Base-by-base conservation (phyloP, 768 basidiomycete genomes). In the Pulveroboletus sp. region DNA sequence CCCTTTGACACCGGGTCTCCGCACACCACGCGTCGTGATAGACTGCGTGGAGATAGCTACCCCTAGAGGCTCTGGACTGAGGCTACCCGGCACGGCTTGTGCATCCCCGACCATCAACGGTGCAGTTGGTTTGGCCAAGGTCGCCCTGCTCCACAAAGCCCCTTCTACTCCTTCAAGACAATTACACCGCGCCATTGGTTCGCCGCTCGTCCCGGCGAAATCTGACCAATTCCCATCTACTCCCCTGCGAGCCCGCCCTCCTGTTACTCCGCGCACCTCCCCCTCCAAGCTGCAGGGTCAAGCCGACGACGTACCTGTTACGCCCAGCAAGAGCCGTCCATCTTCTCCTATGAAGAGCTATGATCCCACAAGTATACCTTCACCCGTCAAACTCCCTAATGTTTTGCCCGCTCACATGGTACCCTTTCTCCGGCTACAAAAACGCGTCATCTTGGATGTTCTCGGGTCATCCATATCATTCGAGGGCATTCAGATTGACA, bases 381-480 rank as follows among this genome's bases (percentile, higher is more conserved):
- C 55, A n/a, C 49, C 54, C 9, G 46, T 59, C 24, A 64, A 59
- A 45, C 55, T 67, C 19, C 64, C 66, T 6, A 9, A 39, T 2
- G 54, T 44, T 17, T 62, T 79, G n/a, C 74, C 78, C 8, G 36
- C 57, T 4, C 73, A 77, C 59, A 61, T 82, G 2, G 58, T 69
- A 35, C 53, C 71, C 20, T 81, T 71, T 53, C 63, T 88, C 14
- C 63, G 73, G 30, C 71, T 70, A 3, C 86, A 87, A 62, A 87
- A 85, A 62, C 73, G 72, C 36, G 77, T 72, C 10, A 74, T 83
- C 16, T 61, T 89, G 26, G 59, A 60, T 39, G 71, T 73, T 14
- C 65, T 89, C 9, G 73, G 71, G 22, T 54, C 64, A 13, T 61
- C 44, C 24, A 55, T 58, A 20, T 57, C 54, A 5, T 51, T 47